Base-by-base conservation (phyloP, 2,329 filamentous ascomycete genomes). In the Ophiostoma piceae region DNA sequence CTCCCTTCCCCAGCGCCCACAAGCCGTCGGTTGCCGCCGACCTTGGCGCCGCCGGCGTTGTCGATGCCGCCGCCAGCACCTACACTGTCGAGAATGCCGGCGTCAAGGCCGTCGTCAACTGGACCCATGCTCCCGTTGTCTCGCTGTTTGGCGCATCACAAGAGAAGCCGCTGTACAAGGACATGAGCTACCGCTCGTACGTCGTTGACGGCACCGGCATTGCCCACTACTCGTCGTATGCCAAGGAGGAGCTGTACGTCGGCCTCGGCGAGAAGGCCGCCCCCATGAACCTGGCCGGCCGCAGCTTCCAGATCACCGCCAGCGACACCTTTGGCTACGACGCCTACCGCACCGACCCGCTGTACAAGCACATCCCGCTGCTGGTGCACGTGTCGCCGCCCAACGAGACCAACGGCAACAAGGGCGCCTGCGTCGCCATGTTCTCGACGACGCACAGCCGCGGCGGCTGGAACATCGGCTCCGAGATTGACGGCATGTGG, bases 401-500 rank as follows among this genome's bases (percentile, higher is more conserved):
- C 14, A 37, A 0, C 84, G 57, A 87, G 0, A 75, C 60, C 32
- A 29, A 47, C 39, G 47, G 47, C 64, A 62, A 62, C 35, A 47
- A 41, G 57, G 57, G 57, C 12, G 22, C 57, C 1, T 89, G 86
- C 67, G 83, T 92, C 0, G 90, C 84, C 0, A 83, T 88, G 22
- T 90, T 92, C 76, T 91, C 89, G 0, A 89, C 88, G 0, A 86
- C 85, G 2, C 87, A 92, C 75, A 82, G 84, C 0, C 80, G 89
- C 68, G 89, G 88, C 0, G 84, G 83, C 19, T 92, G 88, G 80
- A 85, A 85, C 9, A 82, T 92, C 8, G 90, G 90, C 2, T 86
- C 87, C 0, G 90, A 92, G 77, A 89, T 92, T 78, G 90, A 92
- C 75, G 89, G 90, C 37, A 84, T 92, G 79, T 92, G 89, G 88